Evolutionary conservation across 495 filamentous ascomycete species (phyloP), one percentile per base, ranked within the genome.

Genomic region (Evansstolkia leycettana): DNA sequence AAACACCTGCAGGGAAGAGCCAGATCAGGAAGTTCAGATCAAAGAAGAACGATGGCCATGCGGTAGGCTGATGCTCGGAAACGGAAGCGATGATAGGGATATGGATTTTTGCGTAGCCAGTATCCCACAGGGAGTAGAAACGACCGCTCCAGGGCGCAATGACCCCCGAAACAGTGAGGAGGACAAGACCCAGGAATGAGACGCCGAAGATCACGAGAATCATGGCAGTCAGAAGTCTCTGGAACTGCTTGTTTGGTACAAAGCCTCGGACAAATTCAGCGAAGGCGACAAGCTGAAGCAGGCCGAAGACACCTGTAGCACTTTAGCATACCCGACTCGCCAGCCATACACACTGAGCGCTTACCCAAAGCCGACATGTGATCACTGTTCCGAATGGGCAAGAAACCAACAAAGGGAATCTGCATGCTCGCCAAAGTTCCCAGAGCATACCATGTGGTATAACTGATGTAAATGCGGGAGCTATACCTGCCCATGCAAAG

Each of bases 1-100:
- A 99, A 36, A 99, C 85, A 60, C 92, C 92, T 14, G 90, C 92
- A 1, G 92, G 92, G 75, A 99, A 96, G 35, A 96, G 78, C 88
- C 88, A 99, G 61, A 99, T 94, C 41, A 99, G 69, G 69, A 99
- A 75, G 62, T 93, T 94, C 45, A 99, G 71, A 48, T 99, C 92
- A 57, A 99, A 99, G 65, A 96, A 99, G 74, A 95, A 99, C 23
- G 92, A 87, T 6, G 92, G 92, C 92, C 92, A 99, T n/a, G 92
- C 92, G 17, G 92, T 99, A 9, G 92, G 92, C 58, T 99, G 92
- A 70, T 99, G 92, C 58, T 99, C 92, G 6, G 92, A 99, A 17
- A 99, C 92, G 2, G 90, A 96, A 16, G 92, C 92, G 60, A 99
- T 99, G 51, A 99, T 99, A 23, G 92, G 92, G 54, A 99, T 99